Evolutionary conservation across 495 filamentous ascomycete species (phyloP).

Genomic region (Aspergillus conjunctus): DNA sequence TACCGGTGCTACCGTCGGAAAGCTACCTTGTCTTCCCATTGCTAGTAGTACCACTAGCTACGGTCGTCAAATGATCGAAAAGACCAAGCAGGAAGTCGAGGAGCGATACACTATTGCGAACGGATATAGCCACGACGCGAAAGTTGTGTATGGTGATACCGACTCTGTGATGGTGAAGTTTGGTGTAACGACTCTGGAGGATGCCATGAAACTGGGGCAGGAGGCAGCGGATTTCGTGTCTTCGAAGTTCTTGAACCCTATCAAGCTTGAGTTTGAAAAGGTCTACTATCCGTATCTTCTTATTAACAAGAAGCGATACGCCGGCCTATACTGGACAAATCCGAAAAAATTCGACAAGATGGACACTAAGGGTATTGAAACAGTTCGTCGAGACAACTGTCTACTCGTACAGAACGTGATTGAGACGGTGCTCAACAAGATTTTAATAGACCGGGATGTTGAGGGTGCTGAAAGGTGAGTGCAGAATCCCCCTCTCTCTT

Average conservation of each 20-base stretch:
- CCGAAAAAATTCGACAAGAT: constrained; percentile 98
- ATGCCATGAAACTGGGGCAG: constrained; percentile 91
- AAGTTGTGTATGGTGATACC: constrained; percentile 98
- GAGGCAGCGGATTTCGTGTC: constrained; percentile 89
- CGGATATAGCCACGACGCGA: constrained; percentile 88
- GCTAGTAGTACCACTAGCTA: constrained; percentile 96
- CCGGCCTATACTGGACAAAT: constrained; percentile 94
- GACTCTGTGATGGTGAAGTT: constrained; percentile 99
- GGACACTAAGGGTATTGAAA: constrained; percentile 99
- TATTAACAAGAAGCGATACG: constrained; percentile 99
- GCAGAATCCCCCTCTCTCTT: neutral
- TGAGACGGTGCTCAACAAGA: constrained; percentile 92
- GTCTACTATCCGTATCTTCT: constrained; percentile 98
- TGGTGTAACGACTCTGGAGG: constrained; percentile 76
- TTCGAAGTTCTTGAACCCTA: constrained; percentile 87
- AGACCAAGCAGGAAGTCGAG: constrained; percentile 92
- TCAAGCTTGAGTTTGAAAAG: constrained; percentile 99
- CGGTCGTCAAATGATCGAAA: constrained; percentile 98
- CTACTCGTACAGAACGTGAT: constrained; percentile 94
- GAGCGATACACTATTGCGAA: constrained; percentile 85
- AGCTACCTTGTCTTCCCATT: constrained; percentile 92
- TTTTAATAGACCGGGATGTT: constrained; percentile 89
- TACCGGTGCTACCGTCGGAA: constrained; percentile 93
- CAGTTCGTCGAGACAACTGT: constrained; percentile 95
- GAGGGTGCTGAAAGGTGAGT: constrained; percentile 90